These are phyloP conservation scores for Puccinia polysora DNA, from an alignment of 1,284 basidiomycete species.

Conservation along the genomic window DNA sequence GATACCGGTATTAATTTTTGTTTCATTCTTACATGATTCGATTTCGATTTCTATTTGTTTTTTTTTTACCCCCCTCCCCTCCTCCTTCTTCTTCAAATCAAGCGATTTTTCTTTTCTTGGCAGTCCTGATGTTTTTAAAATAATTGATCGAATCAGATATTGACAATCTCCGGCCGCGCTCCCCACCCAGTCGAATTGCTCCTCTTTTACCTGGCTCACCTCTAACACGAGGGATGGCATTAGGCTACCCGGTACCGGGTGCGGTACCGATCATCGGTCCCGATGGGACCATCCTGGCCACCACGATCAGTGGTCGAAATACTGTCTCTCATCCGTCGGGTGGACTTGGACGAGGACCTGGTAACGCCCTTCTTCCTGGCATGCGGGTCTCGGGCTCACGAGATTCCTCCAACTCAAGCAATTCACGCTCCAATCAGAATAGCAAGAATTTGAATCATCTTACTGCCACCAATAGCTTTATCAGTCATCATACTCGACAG, in stretches of 20 bases:
- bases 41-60: not conserved
- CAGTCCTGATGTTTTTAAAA: too few relatives aligned
- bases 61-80: not conserved
- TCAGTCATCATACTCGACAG: too few relatives aligned
- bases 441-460: too few relatives aligned
- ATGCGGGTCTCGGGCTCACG: conserved; percentile 40
- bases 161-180: conserved; percentile 41
- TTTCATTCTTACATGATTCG: not conserved
- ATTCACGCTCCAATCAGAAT: too few relatives aligned
- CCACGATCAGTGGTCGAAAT: conserved; percentile 39
- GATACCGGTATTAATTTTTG: conserved; percentile 13
- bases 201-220: not conserved
- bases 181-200: conserved; percentile 36
- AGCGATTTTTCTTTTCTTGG: too few relatives aligned
- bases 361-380: conserved; percentile 39
- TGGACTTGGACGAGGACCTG: conserved; percentile 41
- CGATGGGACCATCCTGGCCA: conserved; percentile 8
- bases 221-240: not conserved
- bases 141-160: conserved; percentile 18
- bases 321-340: conserved; percentile 42
- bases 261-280: conserved; percentile 14
- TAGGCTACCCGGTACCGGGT: conserved; percentile 2
- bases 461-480: too few relatives aligned
- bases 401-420: too few relatives aligned
- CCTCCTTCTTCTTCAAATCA: too few relatives aligned